Percentiles rank a stretch among this genome's conserved stretches.
Evolutionary conservation across 441 rosid genomes (phyloP).

Genomic region (Lepidium campestre): DNA sequence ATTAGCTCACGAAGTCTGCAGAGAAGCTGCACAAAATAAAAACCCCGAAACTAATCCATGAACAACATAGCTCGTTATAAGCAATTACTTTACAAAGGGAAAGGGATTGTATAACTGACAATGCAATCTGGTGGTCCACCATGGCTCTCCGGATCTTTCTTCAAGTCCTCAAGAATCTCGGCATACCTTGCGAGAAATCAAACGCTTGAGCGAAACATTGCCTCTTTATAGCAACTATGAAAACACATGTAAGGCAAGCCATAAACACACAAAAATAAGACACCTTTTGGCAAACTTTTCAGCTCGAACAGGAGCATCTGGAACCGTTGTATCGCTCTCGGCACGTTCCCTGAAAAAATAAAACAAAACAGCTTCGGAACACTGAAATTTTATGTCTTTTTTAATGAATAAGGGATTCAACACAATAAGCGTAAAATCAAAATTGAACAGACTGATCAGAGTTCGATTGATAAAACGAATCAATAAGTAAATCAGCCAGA

Average conservation of each 20-base stretch:
- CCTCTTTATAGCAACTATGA: neutral
- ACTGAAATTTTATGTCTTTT: neutral
- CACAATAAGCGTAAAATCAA: neutral
- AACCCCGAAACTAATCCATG: neutral
- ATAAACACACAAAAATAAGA: neutral
- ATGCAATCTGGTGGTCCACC: constrained; percentile 95
- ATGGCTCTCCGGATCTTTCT: constrained; percentile 92
- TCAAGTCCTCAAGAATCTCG: constrained; percentile 79
- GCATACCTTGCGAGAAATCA: constrained; percentile 44
- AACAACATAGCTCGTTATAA: constrained; percentile 9
- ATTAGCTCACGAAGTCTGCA: constrained; percentile 83
- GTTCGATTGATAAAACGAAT: neutral
- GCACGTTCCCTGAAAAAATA: constrained; percentile 62
- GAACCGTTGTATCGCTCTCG: constrained; percentile 61
- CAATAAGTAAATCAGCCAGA: neutral
- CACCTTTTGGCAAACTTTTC: constrained; percentile 73
- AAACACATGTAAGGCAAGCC: neutral
- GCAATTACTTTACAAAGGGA: neutral
- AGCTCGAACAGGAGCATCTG: constrained; percentile 71
- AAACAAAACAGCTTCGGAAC: constrained; percentile 6
- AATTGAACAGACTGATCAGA: neutral
- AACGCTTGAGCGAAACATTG: neutral
- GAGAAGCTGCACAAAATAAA: constrained; percentile 47
- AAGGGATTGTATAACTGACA: constrained; percentile 36
- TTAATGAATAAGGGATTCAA: neutral